Evolutionary conservation across 108 stramenopile genomes (phyloP).

Genomic region (Nannochloropsis granulata): DNA sequence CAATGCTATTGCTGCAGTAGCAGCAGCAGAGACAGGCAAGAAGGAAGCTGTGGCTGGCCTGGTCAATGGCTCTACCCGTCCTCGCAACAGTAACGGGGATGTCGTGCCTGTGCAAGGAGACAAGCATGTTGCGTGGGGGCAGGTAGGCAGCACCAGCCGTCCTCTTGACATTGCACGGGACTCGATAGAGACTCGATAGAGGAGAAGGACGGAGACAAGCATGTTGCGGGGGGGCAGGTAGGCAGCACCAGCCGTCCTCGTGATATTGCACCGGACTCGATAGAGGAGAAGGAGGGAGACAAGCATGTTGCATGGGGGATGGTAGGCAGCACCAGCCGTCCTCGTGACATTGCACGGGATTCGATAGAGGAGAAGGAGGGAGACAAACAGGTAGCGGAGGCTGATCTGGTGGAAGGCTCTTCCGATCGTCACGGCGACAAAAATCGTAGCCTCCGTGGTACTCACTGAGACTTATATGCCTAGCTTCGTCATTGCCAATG

Average conservation of each 20-base stretch:
- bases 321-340: background rate
- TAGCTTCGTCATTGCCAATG: no score
- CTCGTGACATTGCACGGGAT: no score
- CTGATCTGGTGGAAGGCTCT: background rate
- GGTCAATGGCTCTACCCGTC: background rate
- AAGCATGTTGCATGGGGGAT: background rate
- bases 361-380: background rate
- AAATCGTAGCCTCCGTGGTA: no score
- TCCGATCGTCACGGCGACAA: no score
- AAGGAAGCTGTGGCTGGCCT: background rate
- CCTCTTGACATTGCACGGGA: background rate
- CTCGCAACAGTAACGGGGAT: background rate
- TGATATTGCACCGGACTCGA: background rate
- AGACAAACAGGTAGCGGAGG: background rate
- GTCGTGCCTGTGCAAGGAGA: background rate
- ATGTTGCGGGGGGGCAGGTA: background rate
- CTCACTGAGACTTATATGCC: no score
- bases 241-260: background rate
- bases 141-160: background rate
- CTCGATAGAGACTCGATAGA: background rate
- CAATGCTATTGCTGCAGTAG: background rate
- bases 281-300: background rate
- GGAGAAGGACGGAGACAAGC: background rate
- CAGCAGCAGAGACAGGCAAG: background rate
- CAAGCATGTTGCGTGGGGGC: background rate